Percentiles rank a stretch among this genome's conserved stretches.
Evolutionary conservation across 2,329 filamentous ascomycete genomes (phyloP).

Genomic region (Lasiodiplodia sp.): DNA sequence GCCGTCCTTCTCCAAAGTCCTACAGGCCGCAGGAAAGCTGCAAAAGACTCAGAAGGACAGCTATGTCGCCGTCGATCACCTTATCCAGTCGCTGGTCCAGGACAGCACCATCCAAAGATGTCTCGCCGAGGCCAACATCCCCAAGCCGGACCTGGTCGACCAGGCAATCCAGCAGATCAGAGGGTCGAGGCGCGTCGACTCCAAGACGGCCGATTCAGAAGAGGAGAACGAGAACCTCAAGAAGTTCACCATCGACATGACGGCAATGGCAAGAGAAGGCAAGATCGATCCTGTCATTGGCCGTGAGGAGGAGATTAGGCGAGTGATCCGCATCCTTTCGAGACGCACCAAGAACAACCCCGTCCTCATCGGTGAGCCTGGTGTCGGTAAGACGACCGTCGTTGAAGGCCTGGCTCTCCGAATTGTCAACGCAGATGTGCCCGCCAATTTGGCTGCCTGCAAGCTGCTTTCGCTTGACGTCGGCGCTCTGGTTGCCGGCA

Average conservation of each 20-base stretch:
- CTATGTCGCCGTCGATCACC: constrained; percentile 92
- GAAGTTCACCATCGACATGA: constrained; percentile 99
- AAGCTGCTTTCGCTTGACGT: constrained; percentile 95
- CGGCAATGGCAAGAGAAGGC: constrained; percentile 91
- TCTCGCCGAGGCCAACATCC: constrained; percentile 86
- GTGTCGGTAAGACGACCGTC: constrained; percentile 98
- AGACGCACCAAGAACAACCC: constrained; percentile 98
- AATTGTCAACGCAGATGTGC: constrained; percentile 96
- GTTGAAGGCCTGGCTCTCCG: constrained; percentile 94
- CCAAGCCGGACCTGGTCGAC: constrained; percentile 88
- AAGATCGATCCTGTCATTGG: constrained; percentile 98
- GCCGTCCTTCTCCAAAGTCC: constrained; percentile 79
- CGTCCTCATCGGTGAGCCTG: constrained; percentile 95
- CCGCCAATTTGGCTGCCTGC: constrained; percentile 92
- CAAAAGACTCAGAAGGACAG: constrained; percentile 98
- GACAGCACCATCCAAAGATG: constrained; percentile 76
- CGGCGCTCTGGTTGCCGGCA: constrained; percentile 91
- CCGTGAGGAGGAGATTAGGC: constrained; percentile 91
- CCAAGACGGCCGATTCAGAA: constrained; percentile 93
- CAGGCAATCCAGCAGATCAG: constrained; percentile 90
- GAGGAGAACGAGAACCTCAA: constrained; percentile 93
- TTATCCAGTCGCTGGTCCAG: constrained; percentile 85
- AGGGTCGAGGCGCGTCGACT: constrained; percentile 91
- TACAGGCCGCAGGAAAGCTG: constrained; percentile 84
- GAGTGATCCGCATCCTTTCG: constrained; percentile 90